These are phyloP conservation scores for Nakazawaea ernobii DNA, from an alignment of 805 yeast genomes.

Conservation along the genomic window DNA sequence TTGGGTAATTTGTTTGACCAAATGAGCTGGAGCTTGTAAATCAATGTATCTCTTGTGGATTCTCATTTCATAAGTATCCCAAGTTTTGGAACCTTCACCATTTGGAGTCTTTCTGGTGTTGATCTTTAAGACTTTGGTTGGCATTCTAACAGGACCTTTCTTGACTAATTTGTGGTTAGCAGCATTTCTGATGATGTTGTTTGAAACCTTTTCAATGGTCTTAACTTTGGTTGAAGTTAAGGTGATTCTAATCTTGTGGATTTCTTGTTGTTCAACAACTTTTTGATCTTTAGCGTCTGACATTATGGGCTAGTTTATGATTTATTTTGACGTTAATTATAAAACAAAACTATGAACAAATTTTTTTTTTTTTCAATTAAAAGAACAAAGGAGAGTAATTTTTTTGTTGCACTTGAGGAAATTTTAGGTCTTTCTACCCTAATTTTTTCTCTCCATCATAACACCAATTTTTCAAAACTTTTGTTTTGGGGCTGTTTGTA, in stretches of 20 bases:
- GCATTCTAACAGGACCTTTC: slow-evolving; percentile 99
- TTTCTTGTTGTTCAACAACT: slow-evolving; percentile 72
- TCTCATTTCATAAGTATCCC: slow-evolving; percentile 99
- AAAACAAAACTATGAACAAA: neutral
- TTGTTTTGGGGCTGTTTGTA: too few relatives aligned
- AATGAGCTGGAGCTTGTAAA: slow-evolving; percentile 91
- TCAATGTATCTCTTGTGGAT: slow-evolving; percentile 99
- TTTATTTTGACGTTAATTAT: slow-evolving; percentile 29
- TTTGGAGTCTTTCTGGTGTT: slow-evolving; percentile 99
- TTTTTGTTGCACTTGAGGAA: too few relatives aligned
- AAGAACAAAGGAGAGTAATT: neutral
- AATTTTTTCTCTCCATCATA: too few relatives aligned
- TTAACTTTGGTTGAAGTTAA: slow-evolving; percentile 98
- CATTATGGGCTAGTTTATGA: slow-evolving; percentile 40
- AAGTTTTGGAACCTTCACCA: slow-evolving; percentile 99
- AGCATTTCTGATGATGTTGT: slow-evolving; percentile 86
- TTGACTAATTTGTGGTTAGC: slow-evolving; percentile 73
- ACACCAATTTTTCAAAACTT: too few relatives aligned
- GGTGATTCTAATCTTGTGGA: slow-evolving; percentile 98
- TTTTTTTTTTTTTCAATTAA: neutral
- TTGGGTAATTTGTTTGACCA: slow-evolving; percentile 94
- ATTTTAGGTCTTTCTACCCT: slow-evolving; percentile 7
- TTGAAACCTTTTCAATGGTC: slow-evolving; percentile 95
- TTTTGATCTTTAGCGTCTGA: slow-evolving; percentile 83
- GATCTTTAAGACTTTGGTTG: slow-evolving; percentile 97